Evolutionary conservation across 1,284 basidiomycete genomes (phyloP).

Genomic region (Sanghuangporus baumii): DNA sequence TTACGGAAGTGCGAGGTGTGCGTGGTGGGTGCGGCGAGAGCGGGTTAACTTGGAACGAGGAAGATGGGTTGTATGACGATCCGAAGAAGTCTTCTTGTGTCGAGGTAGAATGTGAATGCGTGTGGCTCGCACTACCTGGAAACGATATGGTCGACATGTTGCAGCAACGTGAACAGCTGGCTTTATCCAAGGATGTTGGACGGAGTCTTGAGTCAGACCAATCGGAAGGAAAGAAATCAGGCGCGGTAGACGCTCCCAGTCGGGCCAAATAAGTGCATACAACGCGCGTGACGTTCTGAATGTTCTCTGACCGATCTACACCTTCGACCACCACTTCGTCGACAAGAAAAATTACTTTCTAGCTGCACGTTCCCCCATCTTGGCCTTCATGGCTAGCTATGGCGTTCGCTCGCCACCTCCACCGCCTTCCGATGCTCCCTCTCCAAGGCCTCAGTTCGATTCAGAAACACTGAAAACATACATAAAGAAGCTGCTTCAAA

Average conservation of each 20-base stretch:
- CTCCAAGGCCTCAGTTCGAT: constrained; percentile 63
- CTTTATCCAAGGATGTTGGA: neutral
- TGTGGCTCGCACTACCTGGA: constrained; percentile 25
- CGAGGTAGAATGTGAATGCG: constrained; percentile 30
- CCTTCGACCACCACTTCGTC: constrained; percentile 1
- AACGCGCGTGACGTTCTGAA: neutral
- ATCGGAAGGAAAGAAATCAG: constrained; percentile 1
- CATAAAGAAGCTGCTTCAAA: constrained; percentile 70
- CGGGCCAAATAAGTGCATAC: constrained; percentile 19
- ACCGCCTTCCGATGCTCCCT: constrained; percentile 48
- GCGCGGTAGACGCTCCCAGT: neutral
- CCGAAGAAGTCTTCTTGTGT: constrained; percentile 37
- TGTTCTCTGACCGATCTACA: neutral
- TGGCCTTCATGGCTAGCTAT: constrained; percentile 32
- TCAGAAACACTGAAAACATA: constrained; percentile 65
- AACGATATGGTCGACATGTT: constrained; percentile 40
- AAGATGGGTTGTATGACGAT: constrained; percentile 36
- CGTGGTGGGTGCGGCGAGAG: constrained; percentile 71
- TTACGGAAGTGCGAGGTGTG: constrained; percentile 56
- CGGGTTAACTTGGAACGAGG: constrained; percentile 73
- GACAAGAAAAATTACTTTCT: neutral
- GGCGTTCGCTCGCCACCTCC: constrained; percentile 46
- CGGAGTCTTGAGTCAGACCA: neutral
- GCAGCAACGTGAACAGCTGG: neutral
- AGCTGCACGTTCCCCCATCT: constrained; percentile 4